Percentiles rank a stretch among this genome's conserved stretches.
These are phyloP conservation scores for Penicillium roqueforti DNA, from an alignment of 495 filamentous ascomycete genomes.

Conservation along the genomic window DNA sequence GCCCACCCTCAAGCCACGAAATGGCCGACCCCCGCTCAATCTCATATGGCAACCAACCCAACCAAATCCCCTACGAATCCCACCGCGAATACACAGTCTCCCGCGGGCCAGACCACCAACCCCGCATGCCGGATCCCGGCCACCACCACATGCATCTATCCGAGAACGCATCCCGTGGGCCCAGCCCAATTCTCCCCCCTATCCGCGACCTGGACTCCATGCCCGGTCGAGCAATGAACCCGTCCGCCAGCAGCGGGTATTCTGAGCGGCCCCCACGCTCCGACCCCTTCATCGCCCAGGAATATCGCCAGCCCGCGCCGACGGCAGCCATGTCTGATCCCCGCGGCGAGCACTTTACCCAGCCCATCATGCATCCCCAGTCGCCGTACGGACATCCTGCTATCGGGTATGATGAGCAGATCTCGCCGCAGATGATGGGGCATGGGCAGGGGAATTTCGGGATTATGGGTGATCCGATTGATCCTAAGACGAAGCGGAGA, in stretches of 20 bases:
- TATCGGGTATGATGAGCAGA: constrained; percentile 36
- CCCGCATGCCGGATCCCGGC: constrained; percentile 18
- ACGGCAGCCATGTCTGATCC: constrained; percentile 22
- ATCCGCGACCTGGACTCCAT: constrained; percentile 41
- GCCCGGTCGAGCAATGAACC: constrained; percentile 25
- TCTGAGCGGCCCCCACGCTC: constrained; percentile 31
- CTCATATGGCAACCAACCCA: constrained; percentile 17
- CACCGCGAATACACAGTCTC: constrained; percentile 32
- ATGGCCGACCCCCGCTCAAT: constrained; percentile 32
- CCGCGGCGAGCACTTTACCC: constrained; percentile 26
- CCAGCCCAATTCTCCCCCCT: constrained; percentile 41
- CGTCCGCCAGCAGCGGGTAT: constrained; percentile 22
- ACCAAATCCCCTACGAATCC: constrained; percentile 22
- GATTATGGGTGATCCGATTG: constrained; percentile 41
- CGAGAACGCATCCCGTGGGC: constrained; percentile 28
- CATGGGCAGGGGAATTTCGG: constrained; percentile 43
- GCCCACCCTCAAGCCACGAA: constrained; percentile 34
- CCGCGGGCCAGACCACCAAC: constrained; percentile 13
- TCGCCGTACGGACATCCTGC: constrained; percentile 28
- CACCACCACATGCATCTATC: constrained; percentile 17
- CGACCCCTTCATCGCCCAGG: constrained; percentile 26
- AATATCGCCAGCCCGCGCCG: constrained; percentile 24
- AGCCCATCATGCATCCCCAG: constrained; percentile 30
- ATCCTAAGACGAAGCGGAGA: constrained; percentile 54
- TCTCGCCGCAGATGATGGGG: constrained; percentile 26